Conservation (phyloP, 345 rosid species). For the Gossypium anomalum region DNA sequence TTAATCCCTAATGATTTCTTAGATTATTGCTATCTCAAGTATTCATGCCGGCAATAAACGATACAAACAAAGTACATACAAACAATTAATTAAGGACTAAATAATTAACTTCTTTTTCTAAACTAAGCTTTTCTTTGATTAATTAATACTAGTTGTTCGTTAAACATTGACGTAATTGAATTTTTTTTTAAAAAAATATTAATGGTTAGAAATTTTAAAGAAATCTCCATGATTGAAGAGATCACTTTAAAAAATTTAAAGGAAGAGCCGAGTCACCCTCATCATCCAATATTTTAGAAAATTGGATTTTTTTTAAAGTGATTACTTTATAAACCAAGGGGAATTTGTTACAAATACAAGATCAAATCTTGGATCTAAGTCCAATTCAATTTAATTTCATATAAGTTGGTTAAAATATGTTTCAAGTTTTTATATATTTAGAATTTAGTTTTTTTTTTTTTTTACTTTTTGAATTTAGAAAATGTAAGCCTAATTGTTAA, state of each 20-base stretch:
- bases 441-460: too few relatives aligned
- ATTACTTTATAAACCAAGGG: too few relatives aligned
- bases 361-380: too few relatives aligned
- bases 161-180: not conserved
- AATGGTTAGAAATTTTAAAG: not conserved
- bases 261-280: constrained; percentile 11
- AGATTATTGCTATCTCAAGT: constrained; percentile 23
- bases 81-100: not conserved
- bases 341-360: too few relatives aligned
- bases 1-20: constrained; percentile 5
- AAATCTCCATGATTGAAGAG: constrained; percentile 17
- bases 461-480: too few relatives aligned
- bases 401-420: too few relatives aligned
- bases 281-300: not conserved
- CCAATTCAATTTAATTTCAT: too few relatives aligned
- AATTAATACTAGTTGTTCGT: constrained; percentile 18
- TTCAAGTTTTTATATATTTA: too few relatives aligned
- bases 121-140: not conserved
- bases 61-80: constrained; percentile 24
- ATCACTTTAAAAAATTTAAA: constrained; percentile 24
- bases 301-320: not conserved
- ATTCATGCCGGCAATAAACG: constrained; percentile 30
- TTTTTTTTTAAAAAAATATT: not conserved
- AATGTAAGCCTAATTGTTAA: too few relatives aligned
- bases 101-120: constrained; percentile 3